Base-by-base conservation (phyloP, 2,329 filamentous ascomycete genomes). In the Salinomyces thailandicus region DNA sequence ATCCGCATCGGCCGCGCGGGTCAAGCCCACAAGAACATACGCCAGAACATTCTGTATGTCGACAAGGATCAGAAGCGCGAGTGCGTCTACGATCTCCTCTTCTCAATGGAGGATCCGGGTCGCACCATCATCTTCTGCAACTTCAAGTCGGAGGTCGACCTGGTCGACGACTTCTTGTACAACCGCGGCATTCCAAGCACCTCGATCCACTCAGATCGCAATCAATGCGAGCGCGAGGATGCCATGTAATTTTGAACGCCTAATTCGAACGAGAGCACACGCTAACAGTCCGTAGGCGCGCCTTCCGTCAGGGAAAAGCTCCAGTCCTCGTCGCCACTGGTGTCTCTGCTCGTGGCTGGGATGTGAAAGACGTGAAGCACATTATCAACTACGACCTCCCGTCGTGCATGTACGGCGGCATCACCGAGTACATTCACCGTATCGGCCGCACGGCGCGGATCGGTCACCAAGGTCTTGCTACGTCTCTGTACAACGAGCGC, bases 371-470 rank as follows among this genome's bases (percentile, higher is more conserved):
- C 46, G 80, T 96, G 5, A 77, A 79, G 66, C 85, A 94, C 46
- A 82, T 98, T 42, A 80, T 98, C 70, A 96, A 98, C 63, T 96
- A 79, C 50, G 87, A 96, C 43, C 67, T 96, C 2, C 89, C 89
- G 0, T 77, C 70, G 4, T 62, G 69, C 29, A 67, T 76, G 1
- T 72, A 89, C 49, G 86, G 85, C n/a, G 89, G 87, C 2, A 93
- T 95, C 38, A 78, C 84, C 33, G 91, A 96, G 58, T 98, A 96
- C 51, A 78, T 82, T 17, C 91, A 98, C 55, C 85, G 91, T 9
- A 96, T 96, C 55, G 91, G 91, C 44, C 87, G 91, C 42, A 98
- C 91, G 48, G 91, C 84, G 37, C 85, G 91, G 36, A 95, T 95
- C 54, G 91, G 91, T 2, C 83, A 94, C 48, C 71, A 73, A 30